Conservation (phyloP, 495 filamentous ascomycete species). For the Daldinia caldariorum region DNA sequence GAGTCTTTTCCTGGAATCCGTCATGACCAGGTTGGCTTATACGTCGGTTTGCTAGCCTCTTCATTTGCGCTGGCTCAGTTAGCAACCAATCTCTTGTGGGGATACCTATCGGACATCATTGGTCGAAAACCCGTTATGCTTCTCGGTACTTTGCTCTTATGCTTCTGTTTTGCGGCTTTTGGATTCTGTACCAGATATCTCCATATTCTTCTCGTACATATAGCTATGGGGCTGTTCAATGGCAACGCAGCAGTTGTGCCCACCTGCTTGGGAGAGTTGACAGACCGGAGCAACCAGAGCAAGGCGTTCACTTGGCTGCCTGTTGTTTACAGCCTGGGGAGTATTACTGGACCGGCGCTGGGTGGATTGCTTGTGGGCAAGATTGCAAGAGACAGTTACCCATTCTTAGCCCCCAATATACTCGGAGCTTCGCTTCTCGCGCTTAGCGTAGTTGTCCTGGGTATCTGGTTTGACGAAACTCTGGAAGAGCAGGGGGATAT, state of each 20-base stretch:
- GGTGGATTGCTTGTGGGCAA: constrained; percentile 82
- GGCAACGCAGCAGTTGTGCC: constrained; percentile 88
- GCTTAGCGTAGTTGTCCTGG: constrained; percentile 75
- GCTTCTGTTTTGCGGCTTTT: constrained; percentile 83
- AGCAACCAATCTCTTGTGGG: constrained; percentile 92
- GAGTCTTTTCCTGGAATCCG: constrained; percentile 84
- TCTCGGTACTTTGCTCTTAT: constrained; percentile 82
- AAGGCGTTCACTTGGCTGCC: constrained; percentile 92
- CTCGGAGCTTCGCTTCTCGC: constrained; percentile 74
- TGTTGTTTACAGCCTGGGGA: constrained; percentile 90
- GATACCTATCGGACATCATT: constrained; percentile 85
- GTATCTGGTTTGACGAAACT: constrained; percentile 88
- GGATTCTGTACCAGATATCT: constrained; percentile 84
- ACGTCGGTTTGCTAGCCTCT: constrained; percentile 89
- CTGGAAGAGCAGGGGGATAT: constrained; percentile 74
- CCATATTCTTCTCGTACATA: constrained; percentile 86
- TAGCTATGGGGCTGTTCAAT: constrained; percentile 90
- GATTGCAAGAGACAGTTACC: constrained; percentile 67
- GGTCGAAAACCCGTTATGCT: constrained; percentile 95
- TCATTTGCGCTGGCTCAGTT: constrained; percentile 93
- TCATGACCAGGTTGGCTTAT: constrained; percentile 76
- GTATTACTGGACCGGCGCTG: constrained; percentile 88
- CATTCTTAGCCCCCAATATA: constrained; percentile 87
- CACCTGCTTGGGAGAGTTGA: constrained; percentile 93
- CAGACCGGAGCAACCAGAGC: constrained; percentile 92